phyloP scores from a whole-genome alignment of 306 rosid species.

The Crataegus laevigata region DNA sequence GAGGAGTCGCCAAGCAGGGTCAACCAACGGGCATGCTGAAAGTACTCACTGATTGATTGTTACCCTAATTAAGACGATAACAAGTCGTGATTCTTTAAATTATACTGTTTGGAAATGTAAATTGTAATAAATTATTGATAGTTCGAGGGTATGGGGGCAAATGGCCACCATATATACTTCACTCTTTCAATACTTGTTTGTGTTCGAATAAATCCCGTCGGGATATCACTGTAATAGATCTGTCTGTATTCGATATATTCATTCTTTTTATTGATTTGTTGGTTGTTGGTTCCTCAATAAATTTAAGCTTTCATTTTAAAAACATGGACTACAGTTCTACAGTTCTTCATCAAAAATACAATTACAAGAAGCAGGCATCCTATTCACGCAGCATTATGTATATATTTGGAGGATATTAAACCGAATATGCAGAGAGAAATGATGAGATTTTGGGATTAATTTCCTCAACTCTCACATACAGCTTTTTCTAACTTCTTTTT shows the following conservation, averaged over 20 bases:
- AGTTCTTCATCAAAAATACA: not conserved
- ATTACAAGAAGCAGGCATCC: not conserved
- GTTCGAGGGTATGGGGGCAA: not conserved
- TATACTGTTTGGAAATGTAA: not conserved
- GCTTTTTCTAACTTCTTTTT: too few relatives aligned
- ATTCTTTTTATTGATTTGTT: not conserved
- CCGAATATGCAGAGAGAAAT: too few relatives aligned
- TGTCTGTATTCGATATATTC: not conserved
- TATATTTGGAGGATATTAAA: too few relatives aligned
- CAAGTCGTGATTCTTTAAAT: not conserved
- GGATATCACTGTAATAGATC: not conserved
- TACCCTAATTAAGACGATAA: not conserved
- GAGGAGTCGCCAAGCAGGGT: constrained; percentile 1
- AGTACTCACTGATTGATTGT: not conserved
- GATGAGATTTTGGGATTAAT: too few relatives aligned
- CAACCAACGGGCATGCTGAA: not conserved
- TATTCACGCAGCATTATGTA: too few relatives aligned
- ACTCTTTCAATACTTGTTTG: not conserved
- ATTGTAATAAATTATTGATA: not conserved
- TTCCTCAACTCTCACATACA: too few relatives aligned
- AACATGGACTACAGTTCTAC: not conserved
- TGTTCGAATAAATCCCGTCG: not conserved
- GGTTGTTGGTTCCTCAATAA: not conserved
- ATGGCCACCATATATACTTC: not conserved
- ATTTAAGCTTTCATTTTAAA: not conserved